phyloP scores from a whole-genome alignment of 805 yeast genomes.

The Sugiyamaella lignohabitans region DNA sequence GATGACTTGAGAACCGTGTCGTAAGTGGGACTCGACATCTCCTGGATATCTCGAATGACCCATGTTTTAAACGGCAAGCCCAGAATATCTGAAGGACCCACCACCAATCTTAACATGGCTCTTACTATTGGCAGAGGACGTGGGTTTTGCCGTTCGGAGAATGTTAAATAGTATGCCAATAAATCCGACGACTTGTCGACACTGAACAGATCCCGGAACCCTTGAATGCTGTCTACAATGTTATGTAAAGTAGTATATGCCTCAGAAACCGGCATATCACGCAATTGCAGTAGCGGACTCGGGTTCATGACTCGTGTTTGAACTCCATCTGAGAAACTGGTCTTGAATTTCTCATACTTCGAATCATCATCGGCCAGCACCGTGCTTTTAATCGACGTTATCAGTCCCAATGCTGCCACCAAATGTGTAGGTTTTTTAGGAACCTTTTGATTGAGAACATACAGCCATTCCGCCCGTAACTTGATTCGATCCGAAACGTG shows the following conservation, averaged over 20 bases:
- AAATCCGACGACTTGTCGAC: constrained; percentile 27
- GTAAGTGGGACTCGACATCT: constrained; percentile 34
- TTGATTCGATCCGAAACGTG: not conserved
- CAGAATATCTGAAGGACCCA: constrained; percentile 7
- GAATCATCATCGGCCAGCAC: no score
- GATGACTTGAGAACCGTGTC: constrained; percentile 31
- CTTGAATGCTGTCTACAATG: constrained; percentile 17
- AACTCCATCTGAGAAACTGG: constrained; percentile 17
- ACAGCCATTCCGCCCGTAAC: constrained; percentile 20
- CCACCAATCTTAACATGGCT: constrained; percentile 21
- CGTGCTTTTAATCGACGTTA: not conserved
- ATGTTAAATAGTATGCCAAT: constrained; percentile 27
- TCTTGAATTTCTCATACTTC: constrained; percentile 6
- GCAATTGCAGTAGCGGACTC: constrained; percentile 24
- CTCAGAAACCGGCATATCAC: constrained; percentile 12
- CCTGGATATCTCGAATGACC: constrained; percentile 37
- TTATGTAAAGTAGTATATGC: constrained; percentile 19
- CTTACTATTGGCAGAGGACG: constrained; percentile 24
- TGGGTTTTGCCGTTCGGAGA: constrained; percentile 22
- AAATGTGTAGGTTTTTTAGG: constrained; percentile 10
- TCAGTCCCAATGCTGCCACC: not conserved
- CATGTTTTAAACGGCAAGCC: constrained; percentile 21
- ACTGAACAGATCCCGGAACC: constrained; percentile 11
- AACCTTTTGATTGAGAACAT: constrained; percentile 17
- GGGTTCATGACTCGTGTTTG: constrained; percentile 26